Evolutionary conservation across 805 yeast species (phyloP), one percentile per base, ranked within the genome.

Genomic region (Yarrowia yakushimensis): DNA sequence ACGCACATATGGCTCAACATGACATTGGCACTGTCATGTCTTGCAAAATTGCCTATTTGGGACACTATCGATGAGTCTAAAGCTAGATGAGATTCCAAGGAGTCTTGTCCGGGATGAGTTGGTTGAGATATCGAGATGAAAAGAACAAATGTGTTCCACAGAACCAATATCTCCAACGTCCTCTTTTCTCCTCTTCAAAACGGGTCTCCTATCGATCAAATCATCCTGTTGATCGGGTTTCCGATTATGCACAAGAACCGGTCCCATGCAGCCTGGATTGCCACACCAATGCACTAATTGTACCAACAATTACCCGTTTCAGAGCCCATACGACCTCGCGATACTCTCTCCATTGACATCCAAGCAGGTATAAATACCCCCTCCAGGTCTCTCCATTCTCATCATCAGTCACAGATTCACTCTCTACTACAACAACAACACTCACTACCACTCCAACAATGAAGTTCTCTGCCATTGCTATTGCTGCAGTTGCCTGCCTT

Each of bases 381-480:
- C 36, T 13, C 27, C 2, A 28, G 7, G 36, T 45, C 36, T 20
- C 52, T 20, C 20, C 36, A 11, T 45, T 45, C 18, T 28, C 7
- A 45, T 28, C 52, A 45, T 30, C 52, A 45, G 36, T 11, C 11
- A 28, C 39, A 8, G 13, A 3, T 13, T 15, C 30, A n/a, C 25
- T 33, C 25, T 27, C 48, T 22, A 43, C 48, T 43, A 27, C 43
- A 11, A 39, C 45, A 25, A 30, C 52, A 7, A 30, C 34, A 9
- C 28, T 37, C 9, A 18, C 34, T 6, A 46, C 54, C 13, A 20
- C 55, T 28, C 9, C 25, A 4, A 46, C 55, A 20, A 48, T 48
- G 55, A 48, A 48, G 55, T 48, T 48, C 10, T 48, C 55, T 15
- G 17, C 55, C 22, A n/a, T 48, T 33, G 39, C 55, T 33, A 13